phyloP scores from a whole-genome alignment of 2,329 filamentous ascomycete species.

The Penicillium expansum region DNA sequence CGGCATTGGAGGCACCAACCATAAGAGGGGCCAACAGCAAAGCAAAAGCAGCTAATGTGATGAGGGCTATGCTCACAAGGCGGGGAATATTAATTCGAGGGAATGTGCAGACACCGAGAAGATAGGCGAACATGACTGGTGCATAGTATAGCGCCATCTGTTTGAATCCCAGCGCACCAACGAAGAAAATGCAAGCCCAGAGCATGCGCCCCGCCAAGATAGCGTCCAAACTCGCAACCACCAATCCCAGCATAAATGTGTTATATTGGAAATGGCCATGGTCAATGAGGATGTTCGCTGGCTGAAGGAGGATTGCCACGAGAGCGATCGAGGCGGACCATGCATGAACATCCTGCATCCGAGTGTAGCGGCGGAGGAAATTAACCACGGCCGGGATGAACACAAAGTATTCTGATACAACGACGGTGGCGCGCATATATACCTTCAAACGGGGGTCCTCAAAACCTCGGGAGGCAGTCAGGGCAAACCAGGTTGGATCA shows the following conservation, averaged over 20 bases:
- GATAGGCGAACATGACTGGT: constrained; percentile 85
- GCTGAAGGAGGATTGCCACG: constrained; percentile 88
- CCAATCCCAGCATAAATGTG: constrained; percentile 93
- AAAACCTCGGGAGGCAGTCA: constrained; percentile 76
- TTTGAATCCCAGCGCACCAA: constrained; percentile 92
- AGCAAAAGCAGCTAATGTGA: constrained; percentile 70
- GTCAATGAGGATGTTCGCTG: constrained; percentile 84
- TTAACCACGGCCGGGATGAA: constrained; percentile 83
- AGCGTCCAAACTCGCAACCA: constrained; percentile 81
- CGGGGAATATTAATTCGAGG: constrained; percentile 66
- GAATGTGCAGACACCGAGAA: constrained; percentile 80
- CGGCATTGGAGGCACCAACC: constrained; percentile 67
- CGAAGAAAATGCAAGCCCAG: constrained; percentile 92
- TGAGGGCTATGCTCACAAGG: constrained; percentile 70
- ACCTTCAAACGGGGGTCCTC: constrained; percentile 80
- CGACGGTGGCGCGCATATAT: constrained; percentile 91
- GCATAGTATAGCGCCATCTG: constrained; percentile 99
- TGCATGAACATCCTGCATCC: constrained; percentile 69
- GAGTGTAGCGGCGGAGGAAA: constrained; percentile 78
- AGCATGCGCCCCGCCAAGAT: constrained; percentile 79
- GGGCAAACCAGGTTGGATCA: constrained; percentile 80
- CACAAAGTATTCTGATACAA: constrained; percentile 85
- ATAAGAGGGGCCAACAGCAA: constrained; percentile 74
- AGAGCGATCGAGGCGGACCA: constrained; percentile 85
- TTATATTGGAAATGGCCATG: constrained; percentile 98